A percentile compares a stretch with the other conserved stretches of the same genome.
Evolutionary conservation across 2,329 filamentous ascomycete species (phyloP).

Genomic region (Pseudogymnoascus sp.): DNA sequence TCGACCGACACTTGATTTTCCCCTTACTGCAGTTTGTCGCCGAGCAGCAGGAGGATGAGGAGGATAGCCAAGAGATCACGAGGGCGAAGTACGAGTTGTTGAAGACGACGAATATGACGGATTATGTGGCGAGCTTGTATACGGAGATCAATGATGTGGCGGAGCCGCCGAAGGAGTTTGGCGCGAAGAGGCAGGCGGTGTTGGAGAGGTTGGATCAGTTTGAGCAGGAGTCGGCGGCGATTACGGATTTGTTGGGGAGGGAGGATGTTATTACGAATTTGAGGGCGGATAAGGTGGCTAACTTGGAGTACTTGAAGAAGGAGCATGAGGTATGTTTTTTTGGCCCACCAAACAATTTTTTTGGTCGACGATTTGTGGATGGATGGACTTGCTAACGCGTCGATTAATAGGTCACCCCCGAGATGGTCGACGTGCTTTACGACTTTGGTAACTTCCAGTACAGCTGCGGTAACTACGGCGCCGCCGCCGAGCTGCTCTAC

Average conservation of each 20-base stretch:
- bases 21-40: conserved; percentile 88
- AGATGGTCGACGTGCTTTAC: conserved; percentile 94
- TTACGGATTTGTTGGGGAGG: conserved; percentile 75
- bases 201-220: conserved; percentile 72
- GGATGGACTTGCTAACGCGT: conserved; percentile 13
- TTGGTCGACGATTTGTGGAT: not conserved
- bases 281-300: conserved; percentile 94
- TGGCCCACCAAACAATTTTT: not conserved
- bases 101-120: conserved; percentile 97
- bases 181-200: conserved; percentile 82
- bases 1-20: conserved; percentile 95
- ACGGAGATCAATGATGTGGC: conserved; percentile 77
- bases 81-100: conserved; percentile 88
- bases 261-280: conserved; percentile 87
- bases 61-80: conserved; percentile 63
- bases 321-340: conserved; percentile 66
- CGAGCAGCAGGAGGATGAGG: conserved; percentile 59
- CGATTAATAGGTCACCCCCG: conserved; percentile 61
- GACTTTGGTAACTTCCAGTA: conserved; percentile 97
- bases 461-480: conserved; percentile 87
- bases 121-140: conserved; percentile 90
- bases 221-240: conserved; percentile 80
- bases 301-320: conserved; percentile 96
- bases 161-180: conserved; percentile 74
- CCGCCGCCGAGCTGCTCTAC: conserved; percentile 87